Base-by-base conservation (phyloP, 2,329 filamentous ascomycete genomes). In the Colletotrichum lupini region DNA sequence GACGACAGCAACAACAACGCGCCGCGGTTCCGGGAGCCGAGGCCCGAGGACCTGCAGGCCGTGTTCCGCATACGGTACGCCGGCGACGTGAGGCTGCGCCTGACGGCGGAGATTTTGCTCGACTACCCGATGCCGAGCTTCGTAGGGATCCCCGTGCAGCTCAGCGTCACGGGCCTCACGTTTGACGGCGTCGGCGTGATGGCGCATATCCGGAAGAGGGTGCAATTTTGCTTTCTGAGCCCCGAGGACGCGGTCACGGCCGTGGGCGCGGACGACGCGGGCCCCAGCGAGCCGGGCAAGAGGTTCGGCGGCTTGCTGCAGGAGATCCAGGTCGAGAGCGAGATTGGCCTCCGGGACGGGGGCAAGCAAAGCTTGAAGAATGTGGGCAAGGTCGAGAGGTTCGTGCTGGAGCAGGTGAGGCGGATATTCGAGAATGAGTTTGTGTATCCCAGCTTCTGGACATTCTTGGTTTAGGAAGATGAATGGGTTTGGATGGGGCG, bases 121-220 rank as follows among this genome's bases (percentile, higher is more conserved):
- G 97, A 99, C 83, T 99, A 99, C 81, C 97, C 97, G 1, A 98
- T 98, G 94, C 95, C 95, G 53, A 97, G 94, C 85, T 99, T 99
- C 79, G 96, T 98, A 2, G 95, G 95, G 14, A 96, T 99, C 74
- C 97, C 97, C 1, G 89, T 99, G 59, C 96, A 97, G 82, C 88
- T 99, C 30, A 98, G 96, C 81, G 97, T 99, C 77, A 98, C 97
- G 0, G 97, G 97, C 0, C 84, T 99, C 73, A 95, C 94, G 0
- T 99, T 99, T 83, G 96, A 99, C 80, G 97, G 97, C 1, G 94
- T 98, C 11, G 96, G 95, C 1, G 94, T 98, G 59, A 83, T 98
- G 70, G 97, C 97, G 11, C 93, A 97, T 82, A 98, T 98, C 76
- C 92, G 95, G 75, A 95, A 93, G 82, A 88, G 93, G 75, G 92